Evolutionary conservation across 108 stramenopile genomes (phyloP).

Genomic region (Conticribra weissflogii): DNA sequence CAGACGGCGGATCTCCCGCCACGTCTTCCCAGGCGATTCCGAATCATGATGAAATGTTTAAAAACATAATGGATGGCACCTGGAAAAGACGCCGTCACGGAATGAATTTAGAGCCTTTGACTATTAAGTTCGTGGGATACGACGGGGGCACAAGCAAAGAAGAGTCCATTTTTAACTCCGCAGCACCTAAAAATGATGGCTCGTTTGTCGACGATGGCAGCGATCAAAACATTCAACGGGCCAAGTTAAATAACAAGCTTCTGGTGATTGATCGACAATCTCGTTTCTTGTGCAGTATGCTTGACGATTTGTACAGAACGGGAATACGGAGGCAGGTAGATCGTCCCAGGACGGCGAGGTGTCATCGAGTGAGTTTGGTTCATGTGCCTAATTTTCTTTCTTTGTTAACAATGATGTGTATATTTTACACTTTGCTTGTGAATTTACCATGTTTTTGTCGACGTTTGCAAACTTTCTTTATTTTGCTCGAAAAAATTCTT

Average conservation of each 20-base stretch:
- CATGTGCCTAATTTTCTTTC: neutral
- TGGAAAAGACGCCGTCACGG: conserved; percentile 40
- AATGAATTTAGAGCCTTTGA: conserved; percentile 41
- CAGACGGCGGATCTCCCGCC: neutral
- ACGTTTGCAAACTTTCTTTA: neutral
- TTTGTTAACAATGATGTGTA: neutral
- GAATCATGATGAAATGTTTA: neutral
- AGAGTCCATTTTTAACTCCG: neutral
- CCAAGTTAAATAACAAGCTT: neutral
- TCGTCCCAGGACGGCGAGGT: conserved; percentile 22
- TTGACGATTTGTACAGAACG: conserved; percentile 35
- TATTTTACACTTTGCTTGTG: neutral
- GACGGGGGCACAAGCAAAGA: neutral
- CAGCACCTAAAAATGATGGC: neutral
- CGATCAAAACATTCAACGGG: neutral
- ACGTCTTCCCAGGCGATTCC: neutral
- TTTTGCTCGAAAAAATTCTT: neutral
- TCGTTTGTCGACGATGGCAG: neutral
- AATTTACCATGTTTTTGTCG: neutral
- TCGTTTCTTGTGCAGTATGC: conserved; percentile 31
- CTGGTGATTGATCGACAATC: conserved; percentile 31
- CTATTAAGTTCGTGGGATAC: neutral
- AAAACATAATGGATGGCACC: conserved; percentile 8
- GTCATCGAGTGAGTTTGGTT: conserved; percentile 38
- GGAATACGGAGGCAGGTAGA: conserved; percentile 34